Evolutionary conservation across 257 asterid species (phyloP), one percentile per base, ranked within the genome.

Genomic region (Scutellaria barbata): DNA sequence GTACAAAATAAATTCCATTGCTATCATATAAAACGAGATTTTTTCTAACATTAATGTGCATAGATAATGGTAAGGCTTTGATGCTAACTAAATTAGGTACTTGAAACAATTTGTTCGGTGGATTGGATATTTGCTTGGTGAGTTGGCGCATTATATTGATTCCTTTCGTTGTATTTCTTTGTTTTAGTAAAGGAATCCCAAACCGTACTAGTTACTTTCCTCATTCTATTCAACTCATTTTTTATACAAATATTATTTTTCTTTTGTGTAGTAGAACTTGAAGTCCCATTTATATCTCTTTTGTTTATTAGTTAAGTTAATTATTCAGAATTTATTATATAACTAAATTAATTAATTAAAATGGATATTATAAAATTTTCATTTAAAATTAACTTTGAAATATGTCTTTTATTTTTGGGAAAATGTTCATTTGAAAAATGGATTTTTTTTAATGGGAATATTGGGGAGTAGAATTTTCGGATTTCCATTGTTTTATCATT

Each of bases 131-230:
- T 76, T 53, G 71, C 18, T 52, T 63, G 50, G 57, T 77, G 83
- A 70, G 80, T 77, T 85, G 84, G 84, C 79, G 43, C 74, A 80
- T 82, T 75, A 76, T 69, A 76, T 64, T 61, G 52, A 52, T 78
- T 73, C 72, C 30, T 35, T 70, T 14, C 13, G 35, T 17, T 59
- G 59, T 51, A 6, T 53, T 47, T 71, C 70, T 67, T 70, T 10
- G 77, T 64, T 65, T 53, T 64, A 51, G 30, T 9, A 6, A 62
- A 62, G 64, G 64, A 62, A 61, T 72, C 76, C 40, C 51, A 30
- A 50, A 50, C 54, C 43, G 10, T 41, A 46, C 25, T 11, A 45
- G 11, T 9, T 43, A 30, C 1, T 12, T 30, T 33, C 25, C 11
- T 66, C 2, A 10, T 63, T 17, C 7, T 11, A 6, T 12, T 18